These are phyloP conservation scores for Pyricularia sp. DNA, from an alignment of 2,329 filamentous ascomycete genomes.

Conservation along the genomic window DNA sequence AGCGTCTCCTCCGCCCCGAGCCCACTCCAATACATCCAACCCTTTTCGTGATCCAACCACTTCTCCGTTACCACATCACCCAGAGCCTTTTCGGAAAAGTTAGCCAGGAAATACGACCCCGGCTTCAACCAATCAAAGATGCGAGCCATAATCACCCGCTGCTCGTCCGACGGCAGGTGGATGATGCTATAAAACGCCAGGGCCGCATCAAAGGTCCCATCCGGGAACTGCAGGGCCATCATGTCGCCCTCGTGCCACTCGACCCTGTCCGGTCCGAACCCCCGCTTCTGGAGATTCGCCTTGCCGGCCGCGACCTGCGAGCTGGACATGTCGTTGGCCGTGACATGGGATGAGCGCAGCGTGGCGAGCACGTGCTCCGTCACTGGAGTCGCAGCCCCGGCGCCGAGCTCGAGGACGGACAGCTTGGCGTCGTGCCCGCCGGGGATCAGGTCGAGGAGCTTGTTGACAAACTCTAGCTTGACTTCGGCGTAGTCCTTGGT, in stretches of 20 bases:
- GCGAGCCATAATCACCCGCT: constrained; percentile 32
- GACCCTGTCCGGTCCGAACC: constrained; percentile 12
- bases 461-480: constrained; percentile 24
- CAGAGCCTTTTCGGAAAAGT: constrained; percentile 25
- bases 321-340: constrained; percentile 31
- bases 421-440: constrained; percentile 8
- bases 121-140: constrained; percentile 39
- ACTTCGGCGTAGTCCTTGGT: constrained; percentile 20
- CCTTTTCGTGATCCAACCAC: constrained; percentile 27
- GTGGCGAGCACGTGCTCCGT: constrained; percentile 21
- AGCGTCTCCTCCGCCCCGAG: constrained; percentile 25
- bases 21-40: constrained; percentile 35
- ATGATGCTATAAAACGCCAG: constrained; percentile 45
- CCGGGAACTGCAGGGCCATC: constrained; percentile 18
- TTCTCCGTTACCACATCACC: constrained; percentile 20
- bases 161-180: constrained; percentile 42
- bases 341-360: constrained; percentile 14
- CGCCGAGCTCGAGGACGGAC: constrained; percentile 30
- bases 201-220: constrained; percentile 33
- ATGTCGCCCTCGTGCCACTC: constrained; percentile 25
- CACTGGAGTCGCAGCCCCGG: constrained; percentile 28
- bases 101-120: constrained; percentile 39
- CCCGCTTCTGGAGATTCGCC: constrained; percentile 14
- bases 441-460: constrained; percentile 19
- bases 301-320: constrained; percentile 24